These are phyloP conservation scores for Coemansia sp. DNA, from an alignment of 192 early-diverging fungal species.

Conservation along the genomic window DNA sequence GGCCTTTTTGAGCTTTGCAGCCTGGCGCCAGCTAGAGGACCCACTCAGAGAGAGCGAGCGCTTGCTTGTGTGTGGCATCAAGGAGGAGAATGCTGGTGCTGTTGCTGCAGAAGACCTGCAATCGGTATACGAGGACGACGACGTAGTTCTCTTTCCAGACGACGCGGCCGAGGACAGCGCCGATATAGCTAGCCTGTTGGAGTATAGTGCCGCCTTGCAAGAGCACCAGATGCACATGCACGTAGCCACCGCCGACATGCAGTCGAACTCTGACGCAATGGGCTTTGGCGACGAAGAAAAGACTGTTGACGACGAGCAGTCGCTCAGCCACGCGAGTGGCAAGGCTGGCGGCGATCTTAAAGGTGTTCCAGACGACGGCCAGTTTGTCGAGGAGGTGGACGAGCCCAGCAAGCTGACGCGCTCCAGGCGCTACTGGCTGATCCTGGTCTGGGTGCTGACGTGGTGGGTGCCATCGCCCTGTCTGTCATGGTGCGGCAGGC, in stretches of 20 bases:
- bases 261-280: slow-evolving; percentile 9
- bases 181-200: slow-evolving; percentile 44
- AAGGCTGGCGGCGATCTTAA: slow-evolving; percentile 38
- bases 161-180: slow-evolving; percentile 32
- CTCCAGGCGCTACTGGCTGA: slow-evolving; percentile 70
- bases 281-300: slow-evolving; percentile 41
- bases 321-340: slow-evolving; percentile 14
- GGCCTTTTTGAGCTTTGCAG: slow-evolving; percentile 69
- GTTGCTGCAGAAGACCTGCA: slow-evolving; percentile 46
- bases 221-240: slow-evolving; percentile 33
- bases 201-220: slow-evolving; percentile 44
- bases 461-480: slow-evolving; percentile 76
- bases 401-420: slow-evolving; percentile 41
- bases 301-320: slow-evolving; percentile 35
- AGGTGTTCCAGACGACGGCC: slow-evolving; percentile 21
- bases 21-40: slow-evolving; percentile 85
- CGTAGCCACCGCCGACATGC: slow-evolving; percentile 10
- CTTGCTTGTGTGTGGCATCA: slow-evolving; percentile 47
- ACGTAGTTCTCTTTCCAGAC: slow-evolving; percentile 38
- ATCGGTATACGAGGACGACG: slow-evolving; percentile 51
- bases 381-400: slow-evolving; percentile 51
- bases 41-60: slow-evolving; percentile 69
- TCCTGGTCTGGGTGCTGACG: slow-evolving; percentile 68
- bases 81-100: slow-evolving; percentile 16
- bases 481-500: slow-evolving; percentile 71